Evolutionary conservation across 192 early-diverging fungal species (phyloP).

Genomic region (Lobosporangium transversale): DNA sequence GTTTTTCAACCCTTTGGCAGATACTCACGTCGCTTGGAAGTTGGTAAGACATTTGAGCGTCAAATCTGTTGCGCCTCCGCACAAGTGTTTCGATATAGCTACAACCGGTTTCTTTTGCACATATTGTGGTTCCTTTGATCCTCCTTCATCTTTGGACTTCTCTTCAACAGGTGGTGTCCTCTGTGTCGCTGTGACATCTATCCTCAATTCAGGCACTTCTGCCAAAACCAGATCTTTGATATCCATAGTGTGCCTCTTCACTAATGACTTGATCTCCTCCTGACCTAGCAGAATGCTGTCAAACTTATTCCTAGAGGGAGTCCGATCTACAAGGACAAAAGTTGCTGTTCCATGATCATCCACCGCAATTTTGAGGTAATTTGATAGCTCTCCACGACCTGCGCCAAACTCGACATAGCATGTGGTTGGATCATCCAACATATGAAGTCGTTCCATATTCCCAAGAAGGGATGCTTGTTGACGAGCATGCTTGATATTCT

Average conservation of each 20-base stretch:
- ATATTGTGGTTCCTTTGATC: conserved; percentile 19
- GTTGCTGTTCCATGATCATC: conserved; percentile 52
- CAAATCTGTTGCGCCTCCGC: conserved; percentile 90
- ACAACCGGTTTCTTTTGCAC: conserved; percentile 67
- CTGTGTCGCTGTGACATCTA: conserved; percentile 45
- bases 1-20: too few relatives aligned
- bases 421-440: conserved; percentile 63
- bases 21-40: conserved; percentile 39
- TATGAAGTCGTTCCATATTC: conserved; percentile 69
- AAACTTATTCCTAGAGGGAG: conserved; percentile 79
- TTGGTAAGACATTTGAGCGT: conserved; percentile 78
- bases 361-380: conserved; percentile 59
- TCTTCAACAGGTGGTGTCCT: conserved; percentile 21
- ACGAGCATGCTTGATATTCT: conserved; percentile 61
- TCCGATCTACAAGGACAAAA: conserved; percentile 81
- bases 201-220: conserved; percentile 56
- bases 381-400: conserved; percentile 71
- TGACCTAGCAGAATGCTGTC: conserved; percentile 55
- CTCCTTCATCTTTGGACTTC: background rate
- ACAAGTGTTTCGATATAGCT: conserved; percentile 89
- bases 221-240: conserved; percentile 87
- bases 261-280: conserved; percentile 50
- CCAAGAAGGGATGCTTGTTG: conserved; percentile 83
- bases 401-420: conserved; percentile 87
- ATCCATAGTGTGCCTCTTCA: conserved; percentile 77